Evolutionary conservation across 768 basidiomycete genomes (phyloP).

Genomic region (Termitomyces sp.): DNA sequence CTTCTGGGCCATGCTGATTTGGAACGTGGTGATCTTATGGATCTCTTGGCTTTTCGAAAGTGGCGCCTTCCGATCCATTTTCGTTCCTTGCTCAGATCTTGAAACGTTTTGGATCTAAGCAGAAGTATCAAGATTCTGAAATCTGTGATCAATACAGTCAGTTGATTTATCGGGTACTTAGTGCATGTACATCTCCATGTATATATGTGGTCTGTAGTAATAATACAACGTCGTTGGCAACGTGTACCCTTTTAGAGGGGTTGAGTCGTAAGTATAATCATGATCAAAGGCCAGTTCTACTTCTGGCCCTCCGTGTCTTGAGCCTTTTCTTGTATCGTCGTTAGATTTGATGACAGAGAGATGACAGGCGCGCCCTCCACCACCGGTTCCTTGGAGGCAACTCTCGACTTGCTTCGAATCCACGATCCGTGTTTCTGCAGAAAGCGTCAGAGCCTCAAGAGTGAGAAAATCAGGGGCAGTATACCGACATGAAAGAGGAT

Average conservation of each 20-base stretch:
- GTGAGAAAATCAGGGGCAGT: neutral
- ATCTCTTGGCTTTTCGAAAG: neutral
- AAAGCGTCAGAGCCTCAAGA: neutral
- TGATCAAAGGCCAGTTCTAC: neutral
- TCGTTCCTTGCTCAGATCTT: neutral
- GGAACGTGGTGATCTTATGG: neutral
- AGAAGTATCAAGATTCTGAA: neutral
- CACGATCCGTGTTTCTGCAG: constrained; percentile 47
- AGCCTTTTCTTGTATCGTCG: constrained; percentile 13
- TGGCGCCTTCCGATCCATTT: neutral
- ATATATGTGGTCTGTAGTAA: neutral
- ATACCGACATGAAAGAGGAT: constrained; percentile 50
- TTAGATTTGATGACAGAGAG: constrained; percentile 6
- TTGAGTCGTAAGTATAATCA: neutral
- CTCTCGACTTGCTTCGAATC: constrained; percentile 42
- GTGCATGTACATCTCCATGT: no score
- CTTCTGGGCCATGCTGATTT: neutral
- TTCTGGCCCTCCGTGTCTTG: constrained; percentile 9
- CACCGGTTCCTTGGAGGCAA: constrained; percentile 36
- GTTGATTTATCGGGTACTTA: neutral
- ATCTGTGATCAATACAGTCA: neutral
- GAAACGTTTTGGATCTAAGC: neutral
- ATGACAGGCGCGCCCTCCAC: neutral
- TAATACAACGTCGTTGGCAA: neutral
- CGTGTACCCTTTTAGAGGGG: neutral